A percentile compares a stretch with the other conserved stretches of the same genome.
Conservation (phyloP, 352 stramenopile species). For the Pseudoperonospora humuli region DNA sequence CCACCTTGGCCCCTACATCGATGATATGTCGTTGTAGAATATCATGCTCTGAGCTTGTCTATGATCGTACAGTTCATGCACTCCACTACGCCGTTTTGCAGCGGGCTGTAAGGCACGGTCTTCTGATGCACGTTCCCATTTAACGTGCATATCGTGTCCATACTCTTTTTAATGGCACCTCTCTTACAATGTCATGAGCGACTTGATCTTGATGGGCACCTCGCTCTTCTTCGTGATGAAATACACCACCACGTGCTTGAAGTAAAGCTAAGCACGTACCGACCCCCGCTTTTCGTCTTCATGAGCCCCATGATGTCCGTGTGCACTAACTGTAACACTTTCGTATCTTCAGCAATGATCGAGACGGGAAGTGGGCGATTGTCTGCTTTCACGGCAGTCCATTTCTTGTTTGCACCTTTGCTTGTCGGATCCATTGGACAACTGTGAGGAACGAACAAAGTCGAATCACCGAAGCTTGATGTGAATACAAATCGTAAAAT, state of each 20-base stretch:
- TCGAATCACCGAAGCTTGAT: too few species aligned
- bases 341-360: not conserved
- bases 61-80: too few species aligned
- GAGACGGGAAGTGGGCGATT: not conserved
- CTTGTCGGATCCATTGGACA: too few species aligned
- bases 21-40: slow-evolving; percentile 22
- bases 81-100: slow-evolving; percentile 17
- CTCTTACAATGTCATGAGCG: slow-evolving; percentile 11
- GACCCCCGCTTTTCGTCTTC: not conserved
- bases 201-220: slow-evolving; percentile 3
- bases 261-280: not conserved
- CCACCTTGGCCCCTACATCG: too few species aligned
- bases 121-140: slow-evolving; percentile 13
- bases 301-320: not conserved
- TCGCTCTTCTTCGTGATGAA: slow-evolving; percentile 12
- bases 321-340: not conserved
- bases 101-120: slow-evolving; percentile 9
- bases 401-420: too few species aligned
- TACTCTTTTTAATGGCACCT: slow-evolving; percentile 16
- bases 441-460: too few species aligned
- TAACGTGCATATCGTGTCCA: not conserved
- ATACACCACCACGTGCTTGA: not conserved
- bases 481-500: too few species aligned
- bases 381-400: too few species aligned
- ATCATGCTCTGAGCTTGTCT: slow-evolving; percentile 11